Evolutionary conservation across 352 stramenopile species (phyloP).

Genomic region (Pythium oligandrum): DNA sequence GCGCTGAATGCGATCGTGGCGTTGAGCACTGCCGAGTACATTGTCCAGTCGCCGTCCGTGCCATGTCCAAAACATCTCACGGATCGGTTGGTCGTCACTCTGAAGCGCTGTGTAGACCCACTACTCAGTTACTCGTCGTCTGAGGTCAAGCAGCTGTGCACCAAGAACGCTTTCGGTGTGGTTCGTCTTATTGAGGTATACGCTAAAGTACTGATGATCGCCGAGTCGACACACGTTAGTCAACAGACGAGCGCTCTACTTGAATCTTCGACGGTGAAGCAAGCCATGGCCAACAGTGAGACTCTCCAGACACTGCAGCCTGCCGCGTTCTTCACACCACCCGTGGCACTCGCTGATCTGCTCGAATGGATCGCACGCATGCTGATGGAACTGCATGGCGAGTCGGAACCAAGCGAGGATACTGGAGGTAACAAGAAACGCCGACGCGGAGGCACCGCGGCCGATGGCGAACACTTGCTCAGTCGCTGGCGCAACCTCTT

Average conservation of each 20-base stretch:
- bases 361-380: conserved; percentile 50
- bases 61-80: conserved; percentile 45
- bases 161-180: conserved; percentile 50
- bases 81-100: conserved; percentile 32
- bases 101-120: conserved; percentile 38
- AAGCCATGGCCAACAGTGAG: conserved; percentile 30
- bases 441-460: conserved; percentile 24
- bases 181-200: conserved; percentile 71
- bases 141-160: conserved; percentile 38
- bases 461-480: conserved; percentile 18
- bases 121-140: conserved; percentile 39
- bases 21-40: conserved; percentile 59
- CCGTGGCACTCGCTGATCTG: conserved; percentile 32
- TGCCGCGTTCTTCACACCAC: conserved; percentile 56
- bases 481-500: conserved; percentile 72
- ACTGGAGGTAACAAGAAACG: conserved; percentile 46
- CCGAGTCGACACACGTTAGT: conserved; percentile 43
- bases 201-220: conserved; percentile 49
- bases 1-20: conserved; percentile 54
- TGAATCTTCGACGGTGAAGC: conserved; percentile 30
- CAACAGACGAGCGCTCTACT: conserved; percentile 41
- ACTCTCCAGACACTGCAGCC: conserved; percentile 49
- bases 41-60: conserved; percentile 40
- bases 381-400: conserved; percentile 44
- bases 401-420: conserved; percentile 19